Percentiles rank a stretch among this genome's conserved stretches.
Evolutionary conservation across 1,284 basidiomycete genomes (phyloP).

Genomic region (Meira miltonrushii): DNA sequence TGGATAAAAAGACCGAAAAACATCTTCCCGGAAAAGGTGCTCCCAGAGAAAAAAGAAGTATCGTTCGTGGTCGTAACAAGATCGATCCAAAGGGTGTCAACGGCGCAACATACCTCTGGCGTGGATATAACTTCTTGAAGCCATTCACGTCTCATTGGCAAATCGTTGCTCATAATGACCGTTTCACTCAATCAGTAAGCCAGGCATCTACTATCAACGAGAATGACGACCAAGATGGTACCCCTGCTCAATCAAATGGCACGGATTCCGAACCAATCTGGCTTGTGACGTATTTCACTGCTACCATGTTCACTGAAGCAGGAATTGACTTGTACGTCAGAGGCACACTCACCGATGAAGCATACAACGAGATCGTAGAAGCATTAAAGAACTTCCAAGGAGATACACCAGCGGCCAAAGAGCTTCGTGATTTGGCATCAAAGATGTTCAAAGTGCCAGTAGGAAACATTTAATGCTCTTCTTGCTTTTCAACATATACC

Average conservation of each 20-base stretch:
- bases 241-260: too few species aligned
- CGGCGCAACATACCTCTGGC: conserved; percentile 56
- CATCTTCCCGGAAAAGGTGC: conserved; percentile 39
- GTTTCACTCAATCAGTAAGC: conserved; percentile 1
- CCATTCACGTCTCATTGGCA: conserved; percentile 58
- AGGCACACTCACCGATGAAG: conserved; percentile 23
- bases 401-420: conserved; percentile 19
- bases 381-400: conserved; percentile 18
- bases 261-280: conserved; percentile 52
- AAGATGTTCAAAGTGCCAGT: conserved; percentile 9
- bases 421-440: not conserved
- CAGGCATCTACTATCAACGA: not conserved
- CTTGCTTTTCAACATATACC: not conserved
- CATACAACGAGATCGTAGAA: conserved; percentile 36
- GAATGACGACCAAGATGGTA: too few species aligned
- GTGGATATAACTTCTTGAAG: conserved; percentile 56
- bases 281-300: conserved; percentile 59
- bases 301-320: conserved; percentile 59
- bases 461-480: conserved; percentile 2
- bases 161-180: conserved; percentile 55
- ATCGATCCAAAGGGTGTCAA: conserved; percentile 20
- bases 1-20: conserved; percentile 54
- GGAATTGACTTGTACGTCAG: conserved; percentile 59
- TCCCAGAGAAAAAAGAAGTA: conserved; percentile 41
- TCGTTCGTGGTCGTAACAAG: conserved; percentile 55